These are phyloP conservation scores for Neurospora sp. DNA, from an alignment of 495 filamentous ascomycete genomes.

Conservation along the genomic window DNA sequence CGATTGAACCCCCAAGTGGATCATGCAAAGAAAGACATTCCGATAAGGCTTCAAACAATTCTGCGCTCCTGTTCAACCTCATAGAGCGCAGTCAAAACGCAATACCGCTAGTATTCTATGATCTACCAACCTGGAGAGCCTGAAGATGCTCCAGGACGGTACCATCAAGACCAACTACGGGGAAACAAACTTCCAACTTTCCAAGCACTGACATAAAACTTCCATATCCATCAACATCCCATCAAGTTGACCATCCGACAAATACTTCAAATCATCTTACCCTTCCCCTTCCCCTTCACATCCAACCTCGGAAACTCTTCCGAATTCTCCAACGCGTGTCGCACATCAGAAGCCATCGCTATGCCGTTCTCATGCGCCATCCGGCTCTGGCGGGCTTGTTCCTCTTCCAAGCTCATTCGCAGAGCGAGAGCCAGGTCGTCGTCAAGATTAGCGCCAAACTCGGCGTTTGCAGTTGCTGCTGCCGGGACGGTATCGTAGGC, in stretches of 20 bases:
- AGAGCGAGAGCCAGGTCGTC: slow-evolving; percentile 79
- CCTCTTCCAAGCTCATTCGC: slow-evolving; percentile 74
- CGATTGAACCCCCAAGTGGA: not conserved
- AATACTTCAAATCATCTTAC: slow-evolving; percentile 18
- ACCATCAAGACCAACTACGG: not conserved
- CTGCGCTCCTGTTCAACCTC: not conserved
- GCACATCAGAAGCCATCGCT: slow-evolving; percentile 10
- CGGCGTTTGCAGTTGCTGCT: slow-evolving; percentile 7
- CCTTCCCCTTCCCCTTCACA: slow-evolving; percentile 29
- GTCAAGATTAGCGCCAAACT: slow-evolving; percentile 27
- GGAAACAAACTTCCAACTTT: not conserved
- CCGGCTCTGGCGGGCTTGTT: slow-evolving; percentile 36
- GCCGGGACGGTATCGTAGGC: slow-evolving; percentile 13
- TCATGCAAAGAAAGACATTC: not conserved
- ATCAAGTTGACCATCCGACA: not conserved
- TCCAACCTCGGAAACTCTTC: slow-evolving; percentile 51
- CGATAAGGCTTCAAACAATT: not conserved
- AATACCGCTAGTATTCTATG: not conserved
- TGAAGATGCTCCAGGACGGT: not conserved
- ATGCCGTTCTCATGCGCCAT: not conserved
- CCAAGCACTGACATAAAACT: not conserved
- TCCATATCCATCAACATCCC: not conserved
- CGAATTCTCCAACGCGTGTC: slow-evolving; percentile 15
- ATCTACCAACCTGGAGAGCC: not conserved
- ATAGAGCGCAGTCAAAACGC: not conserved